Evolutionary conservation across 2,329 filamentous ascomycete species (phyloP).

Genomic region (Aspergillus terreus): DNA sequence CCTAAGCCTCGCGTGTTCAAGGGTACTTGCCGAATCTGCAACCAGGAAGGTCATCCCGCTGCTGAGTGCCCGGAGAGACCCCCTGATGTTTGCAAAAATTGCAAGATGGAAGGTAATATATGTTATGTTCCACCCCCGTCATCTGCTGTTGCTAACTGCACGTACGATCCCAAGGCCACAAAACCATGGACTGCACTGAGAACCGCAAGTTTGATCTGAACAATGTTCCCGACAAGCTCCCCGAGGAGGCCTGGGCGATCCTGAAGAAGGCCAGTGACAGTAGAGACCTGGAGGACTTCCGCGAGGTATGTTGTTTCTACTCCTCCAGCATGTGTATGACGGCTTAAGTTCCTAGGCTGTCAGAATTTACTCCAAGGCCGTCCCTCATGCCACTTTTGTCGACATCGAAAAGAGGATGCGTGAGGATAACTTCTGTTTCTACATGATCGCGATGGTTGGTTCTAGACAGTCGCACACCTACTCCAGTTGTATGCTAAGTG

Average conservation of each 20-base stretch:
- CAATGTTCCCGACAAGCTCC: conserved; percentile 44
- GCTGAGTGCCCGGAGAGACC: conserved; percentile 43
- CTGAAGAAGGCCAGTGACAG: conserved; percentile 48
- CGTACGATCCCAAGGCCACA: conserved; percentile 36
- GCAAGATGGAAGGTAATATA: conserved; percentile 40
- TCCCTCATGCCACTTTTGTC: conserved; percentile 42
- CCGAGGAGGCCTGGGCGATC: conserved; percentile 49
- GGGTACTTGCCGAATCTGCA: conserved; percentile 44
- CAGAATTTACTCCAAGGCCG: conserved; percentile 50
- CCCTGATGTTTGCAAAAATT: conserved; percentile 45
- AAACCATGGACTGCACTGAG: conserved; percentile 42
- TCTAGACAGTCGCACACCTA: background rate
- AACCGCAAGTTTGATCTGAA: conserved; percentile 43
- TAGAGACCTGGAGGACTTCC: conserved; percentile 51
- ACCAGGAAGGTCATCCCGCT: conserved; percentile 45
- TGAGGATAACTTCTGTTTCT: conserved; percentile 44
- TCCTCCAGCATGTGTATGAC: too few relatives aligned
- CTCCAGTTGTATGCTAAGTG: background rate
- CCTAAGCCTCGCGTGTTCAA: conserved; percentile 46
- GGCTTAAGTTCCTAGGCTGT: conserved; percentile 33
- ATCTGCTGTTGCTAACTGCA: background rate
- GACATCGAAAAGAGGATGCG: conserved; percentile 52
- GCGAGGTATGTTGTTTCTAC: conserved; percentile 29
- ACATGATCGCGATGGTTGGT: conserved; percentile 50
- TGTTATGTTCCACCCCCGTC: background rate